Evolutionary conservation across 768 basidiomycete genomes (phyloP).

Genomic region (Amanita polypyramis): DNA sequence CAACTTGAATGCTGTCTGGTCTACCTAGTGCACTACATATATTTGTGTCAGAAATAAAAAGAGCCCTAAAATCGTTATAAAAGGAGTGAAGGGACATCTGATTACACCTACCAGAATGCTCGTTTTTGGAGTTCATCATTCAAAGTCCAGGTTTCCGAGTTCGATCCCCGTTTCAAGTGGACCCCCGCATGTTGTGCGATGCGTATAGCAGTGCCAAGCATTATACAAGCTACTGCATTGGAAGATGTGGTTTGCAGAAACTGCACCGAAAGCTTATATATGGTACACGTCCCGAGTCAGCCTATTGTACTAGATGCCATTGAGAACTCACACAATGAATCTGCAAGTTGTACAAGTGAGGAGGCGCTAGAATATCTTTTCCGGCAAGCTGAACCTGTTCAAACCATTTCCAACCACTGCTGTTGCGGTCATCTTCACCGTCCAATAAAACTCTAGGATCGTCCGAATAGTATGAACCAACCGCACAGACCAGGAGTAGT

Average conservation of each 20-base stretch:
- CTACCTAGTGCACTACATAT: conserved; percentile 51
- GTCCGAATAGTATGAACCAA: conserved; percentile 46
- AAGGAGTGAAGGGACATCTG: background rate
- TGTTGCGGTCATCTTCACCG: conserved; percentile 26
- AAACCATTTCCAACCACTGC: conserved; percentile 57
- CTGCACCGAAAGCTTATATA: conserved; percentile 34
- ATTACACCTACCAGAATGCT: conserved; percentile 41
- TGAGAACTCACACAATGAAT: conserved; percentile 37
- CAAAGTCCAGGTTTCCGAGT: conserved; percentile 23
- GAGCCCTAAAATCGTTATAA: conserved; percentile 27
- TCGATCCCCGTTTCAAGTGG: conserved; percentile 34
- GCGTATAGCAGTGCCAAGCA: conserved; percentile 63
- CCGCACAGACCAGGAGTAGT: conserved; percentile 63
- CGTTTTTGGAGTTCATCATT: conserved; percentile 73
- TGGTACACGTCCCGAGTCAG: background rate
- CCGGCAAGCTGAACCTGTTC: conserved; percentile 56
- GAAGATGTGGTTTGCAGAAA: conserved; percentile 47
- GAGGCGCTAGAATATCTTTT: conserved; percentile 48
- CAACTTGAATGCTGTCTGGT: conserved; percentile 69
- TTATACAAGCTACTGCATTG: conserved; percentile 56
- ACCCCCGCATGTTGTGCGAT: conserved; percentile 72
- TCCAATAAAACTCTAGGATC: conserved; percentile 45
- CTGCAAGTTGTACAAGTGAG: conserved; percentile 68
- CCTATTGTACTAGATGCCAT: background rate
- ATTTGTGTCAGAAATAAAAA: conserved; percentile 41